Conservation (phyloP, 2,329 filamentous ascomycete genomes). For the Botrytis deweyae region DNA sequence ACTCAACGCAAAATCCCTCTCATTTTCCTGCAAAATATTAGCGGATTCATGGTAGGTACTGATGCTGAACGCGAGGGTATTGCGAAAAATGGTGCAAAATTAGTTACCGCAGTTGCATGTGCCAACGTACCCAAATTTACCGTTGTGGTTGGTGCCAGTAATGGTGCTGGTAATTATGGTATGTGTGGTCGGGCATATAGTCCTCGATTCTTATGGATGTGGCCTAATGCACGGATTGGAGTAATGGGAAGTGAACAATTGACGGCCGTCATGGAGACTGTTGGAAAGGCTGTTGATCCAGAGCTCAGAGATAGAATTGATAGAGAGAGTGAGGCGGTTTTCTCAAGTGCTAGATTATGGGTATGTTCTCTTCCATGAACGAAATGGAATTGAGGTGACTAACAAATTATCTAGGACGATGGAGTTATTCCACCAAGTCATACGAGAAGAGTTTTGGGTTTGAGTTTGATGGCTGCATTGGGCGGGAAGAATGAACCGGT, state of each 20-base stretch:
- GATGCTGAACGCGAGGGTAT: constrained; percentile 93
- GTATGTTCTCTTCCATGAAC: constrained; percentile 41
- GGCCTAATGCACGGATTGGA: constrained; percentile 93
- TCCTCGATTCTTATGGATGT: constrained; percentile 92
- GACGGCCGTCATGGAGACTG: constrained; percentile 88
- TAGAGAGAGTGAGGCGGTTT: constrained; percentile 82
- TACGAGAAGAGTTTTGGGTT: constrained; percentile 68
- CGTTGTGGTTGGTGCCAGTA: constrained; percentile 89
- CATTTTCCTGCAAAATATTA: constrained; percentile 94
- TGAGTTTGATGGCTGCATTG: constrained; percentile 71
- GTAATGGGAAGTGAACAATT: constrained; percentile 97
- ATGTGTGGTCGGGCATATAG: constrained; percentile 96
- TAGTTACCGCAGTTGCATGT: constrained; percentile 92
- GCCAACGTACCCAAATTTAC: constrained; percentile 96
- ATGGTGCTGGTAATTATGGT: constrained; percentile 94
- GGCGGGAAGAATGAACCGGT: constrained; percentile 63
- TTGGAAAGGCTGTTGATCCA: constrained; percentile 79
- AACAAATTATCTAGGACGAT: constrained; percentile 56
- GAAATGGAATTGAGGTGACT: constrained; percentile 13
- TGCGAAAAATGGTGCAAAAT: constrained; percentile 95
- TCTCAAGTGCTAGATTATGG: constrained; percentile 87
- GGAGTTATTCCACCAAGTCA: constrained; percentile 77
- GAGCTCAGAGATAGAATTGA: constrained; percentile 83
- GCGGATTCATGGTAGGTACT: constrained; percentile 95
- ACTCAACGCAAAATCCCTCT: constrained; percentile 85